phyloP scores from a whole-genome alignment of 768 basidiomycete species.

The Antrodiella citrinella region DNA sequence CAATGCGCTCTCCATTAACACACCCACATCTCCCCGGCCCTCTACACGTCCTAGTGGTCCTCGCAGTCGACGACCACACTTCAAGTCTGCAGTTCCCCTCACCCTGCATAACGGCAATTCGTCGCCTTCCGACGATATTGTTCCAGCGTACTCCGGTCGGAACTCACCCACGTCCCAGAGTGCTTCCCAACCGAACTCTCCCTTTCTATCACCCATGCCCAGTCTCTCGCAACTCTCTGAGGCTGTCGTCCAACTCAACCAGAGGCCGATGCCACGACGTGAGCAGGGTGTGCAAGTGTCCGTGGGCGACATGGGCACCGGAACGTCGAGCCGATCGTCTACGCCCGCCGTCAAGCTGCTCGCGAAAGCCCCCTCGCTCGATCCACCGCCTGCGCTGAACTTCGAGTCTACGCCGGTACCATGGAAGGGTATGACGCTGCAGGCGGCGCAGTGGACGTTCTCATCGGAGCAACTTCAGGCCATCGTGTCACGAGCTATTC shows the following conservation, averaged over 20 bases:
- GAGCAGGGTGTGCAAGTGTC: conserved; percentile 5
- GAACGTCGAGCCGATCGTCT: conserved; percentile 6
- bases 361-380: conserved; percentile 26
- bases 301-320: background rate
- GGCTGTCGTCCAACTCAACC: background rate
- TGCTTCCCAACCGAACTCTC: conserved; percentile 2
- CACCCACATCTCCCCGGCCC: background rate
- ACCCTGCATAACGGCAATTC: background rate
- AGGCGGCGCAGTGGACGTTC: conserved; percentile 59
- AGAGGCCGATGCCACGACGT: too few species aligned
- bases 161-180: conserved; percentile 1
- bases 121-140: background rate
- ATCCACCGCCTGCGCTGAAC: conserved; percentile 41
- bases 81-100: background rate
- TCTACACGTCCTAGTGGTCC: conserved; percentile 1
- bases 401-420: conserved; percentile 51
- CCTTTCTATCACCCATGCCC: background rate
- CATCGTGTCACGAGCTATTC: conserved; percentile 65
- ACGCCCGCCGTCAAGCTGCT: conserved; percentile 12
- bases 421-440: conserved; percentile 63
- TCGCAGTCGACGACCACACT: background rate
- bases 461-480: conserved; percentile 51
- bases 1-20: background rate
- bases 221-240: background rate
- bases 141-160: conserved; percentile 1